Evolutionary conservation across 805 yeast species (phyloP).

Genomic region (Torulaspora microellipsoides): DNA sequence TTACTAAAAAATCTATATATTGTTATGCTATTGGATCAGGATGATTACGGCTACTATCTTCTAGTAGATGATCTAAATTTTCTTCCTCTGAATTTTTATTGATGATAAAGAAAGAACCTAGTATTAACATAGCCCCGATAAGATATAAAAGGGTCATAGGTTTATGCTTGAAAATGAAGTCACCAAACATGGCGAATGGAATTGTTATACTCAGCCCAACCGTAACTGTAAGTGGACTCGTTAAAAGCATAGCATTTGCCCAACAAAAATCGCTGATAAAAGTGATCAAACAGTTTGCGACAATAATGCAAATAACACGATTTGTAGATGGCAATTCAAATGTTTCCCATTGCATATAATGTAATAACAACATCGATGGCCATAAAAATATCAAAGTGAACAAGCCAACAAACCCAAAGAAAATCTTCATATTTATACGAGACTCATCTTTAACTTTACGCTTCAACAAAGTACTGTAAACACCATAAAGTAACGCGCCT

Average conservation of each 20-base stretch:
- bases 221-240: constrained; percentile 92
- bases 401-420: constrained; percentile 93
- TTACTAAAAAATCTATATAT: constrained; percentile 1
- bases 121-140: constrained; percentile 75
- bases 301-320: constrained; percentile 49
- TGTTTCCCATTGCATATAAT: constrained; percentile 59
- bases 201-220: constrained; percentile 91
- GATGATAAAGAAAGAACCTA: constrained; percentile 76
- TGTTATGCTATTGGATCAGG: constrained; percentile 1
- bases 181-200: constrained; percentile 92
- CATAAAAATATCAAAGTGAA: constrained; percentile 70
- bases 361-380: constrained; percentile 72
- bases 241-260: constrained; percentile 91
- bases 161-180: constrained; percentile 65
- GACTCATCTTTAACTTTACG: constrained; percentile 67
- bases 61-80: constrained; percentile 17
- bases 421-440: constrained; percentile 74
- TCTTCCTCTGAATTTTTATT: constrained; percentile 76
- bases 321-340: constrained; percentile 64
- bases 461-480: constrained; percentile 82
- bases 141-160: constrained; percentile 58
- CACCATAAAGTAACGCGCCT: constrained; percentile 88
- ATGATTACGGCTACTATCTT: constrained; percentile 2
- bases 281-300: constrained; percentile 68
- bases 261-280: constrained; percentile 88